A percentile compares a stretch with the other conserved stretches of the same genome.
These are phyloP conservation scores for Buxus sempervirens DNA, from an alignment of 164 flowering plant genomes.

Conservation along the genomic window DNA sequence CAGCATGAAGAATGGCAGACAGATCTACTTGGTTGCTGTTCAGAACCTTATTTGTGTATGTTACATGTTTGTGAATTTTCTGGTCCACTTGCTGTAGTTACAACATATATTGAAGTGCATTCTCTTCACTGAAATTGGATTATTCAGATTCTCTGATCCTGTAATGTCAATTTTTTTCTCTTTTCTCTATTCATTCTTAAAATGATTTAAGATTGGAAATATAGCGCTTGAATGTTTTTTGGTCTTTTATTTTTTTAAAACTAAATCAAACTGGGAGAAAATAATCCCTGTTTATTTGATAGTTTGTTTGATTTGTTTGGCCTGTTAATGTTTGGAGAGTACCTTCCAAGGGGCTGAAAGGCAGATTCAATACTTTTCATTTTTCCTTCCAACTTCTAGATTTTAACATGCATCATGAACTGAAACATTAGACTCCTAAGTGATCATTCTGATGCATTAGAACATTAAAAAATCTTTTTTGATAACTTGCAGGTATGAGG, in stretches of 20 bases:
- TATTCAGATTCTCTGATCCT: too few species aligned
- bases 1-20: conserved; percentile 58
- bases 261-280: too few species aligned
- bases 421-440: background rate
- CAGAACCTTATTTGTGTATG: conserved; percentile 66
- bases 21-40: conserved; percentile 70
- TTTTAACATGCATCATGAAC: background rate
- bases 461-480: background rate
- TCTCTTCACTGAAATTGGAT: too few species aligned
- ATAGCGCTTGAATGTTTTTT: too few species aligned
- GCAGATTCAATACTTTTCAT: background rate
- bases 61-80: background rate
- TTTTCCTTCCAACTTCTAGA: too few species aligned
- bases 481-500: conserved; percentile 58
- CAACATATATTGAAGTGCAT: background rate
- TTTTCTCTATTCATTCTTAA: too few species aligned
- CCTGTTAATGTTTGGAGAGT: background rate
- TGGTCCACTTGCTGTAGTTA: background rate
- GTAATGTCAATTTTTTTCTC: too few species aligned
- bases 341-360: background rate
- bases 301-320: background rate
- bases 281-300: too few species aligned
- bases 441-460: background rate
- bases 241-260: too few species aligned
- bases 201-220: too few species aligned